Base-by-base conservation (phyloP, 1,284 basidiomycete genomes). In the Coniophora puteana region DNA sequence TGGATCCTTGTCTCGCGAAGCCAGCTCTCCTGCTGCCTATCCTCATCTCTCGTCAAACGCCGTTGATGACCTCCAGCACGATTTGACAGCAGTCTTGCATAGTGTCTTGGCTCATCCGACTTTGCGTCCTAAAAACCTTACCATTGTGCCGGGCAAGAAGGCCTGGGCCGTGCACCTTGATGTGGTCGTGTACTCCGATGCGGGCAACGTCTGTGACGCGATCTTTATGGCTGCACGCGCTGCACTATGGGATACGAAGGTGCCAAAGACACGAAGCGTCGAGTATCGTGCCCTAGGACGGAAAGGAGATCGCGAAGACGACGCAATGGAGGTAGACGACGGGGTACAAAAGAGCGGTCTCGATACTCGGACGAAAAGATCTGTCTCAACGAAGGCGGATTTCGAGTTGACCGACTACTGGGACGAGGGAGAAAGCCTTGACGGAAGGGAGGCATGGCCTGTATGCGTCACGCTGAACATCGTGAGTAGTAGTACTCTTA, bases 331-430 rank as follows among this genome's bases (percentile, higher is more conserved):
- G 46, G 62, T 74, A 4, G 77, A 77, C 41, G 58, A 64, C 36
- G 66, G 59, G 7, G 52, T 45, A 4, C 56, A 58, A n/a, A 39
- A 45, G 8, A 82, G 79, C 48, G 76, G 74, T 0, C 73, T 87
- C 34, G 78, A 80, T 51, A 83, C 77, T 12, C 68, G 76, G 10
- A 60, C 64, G 11, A 59, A 71, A 24, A 57, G 47, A 30, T 26
- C 38, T 10, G 54, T 43, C n/a, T n/a, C n/a, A n/a, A 53, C 53
- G 22, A 62, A 59, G 8, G 81, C 80, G 4, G 89, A 92, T 57
- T 91, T 91, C 53, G 89, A 92, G 61, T 68, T 91, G 16, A 72
- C 78, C 12, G 88, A 91, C 61, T 87, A 82, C 48, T 89, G 86
- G 86, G 88, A 89, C 49, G 87, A 89, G 51, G 89, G 89, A 0